phyloP scores from a whole-genome alignment of 2,329 filamentous ascomycete species.

The Verticillium albo-atrum region DNA sequence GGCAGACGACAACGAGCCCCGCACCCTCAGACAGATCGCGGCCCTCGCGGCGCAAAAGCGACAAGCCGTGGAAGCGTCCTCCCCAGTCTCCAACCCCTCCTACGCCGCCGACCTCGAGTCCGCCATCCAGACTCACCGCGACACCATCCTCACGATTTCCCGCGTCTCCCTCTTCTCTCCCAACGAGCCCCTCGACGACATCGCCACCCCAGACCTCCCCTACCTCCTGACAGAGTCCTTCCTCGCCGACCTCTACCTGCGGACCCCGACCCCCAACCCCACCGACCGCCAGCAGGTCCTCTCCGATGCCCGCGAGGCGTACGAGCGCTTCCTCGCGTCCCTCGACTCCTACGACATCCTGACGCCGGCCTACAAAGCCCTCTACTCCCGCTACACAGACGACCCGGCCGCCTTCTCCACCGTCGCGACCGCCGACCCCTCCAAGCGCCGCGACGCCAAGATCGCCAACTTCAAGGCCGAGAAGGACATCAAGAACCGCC shows the following conservation, averaged over 20 bases:
- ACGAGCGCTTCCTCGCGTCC: constrained; percentile 73
- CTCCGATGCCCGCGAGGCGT: constrained; percentile 59
- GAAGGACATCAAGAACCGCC: constrained; percentile 75
- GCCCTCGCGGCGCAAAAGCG: constrained; percentile 46
- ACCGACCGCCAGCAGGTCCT: constrained; percentile 60
- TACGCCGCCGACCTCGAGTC: constrained; percentile 65
- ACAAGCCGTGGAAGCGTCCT: constrained; percentile 60
- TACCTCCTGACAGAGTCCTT: constrained; percentile 77
- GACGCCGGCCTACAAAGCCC: constrained; percentile 55
- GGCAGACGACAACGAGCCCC: constrained; percentile 36
- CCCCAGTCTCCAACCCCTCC: constrained; percentile 31
- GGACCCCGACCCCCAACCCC: constrained; percentile 49
- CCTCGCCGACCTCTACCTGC: constrained; percentile 74
- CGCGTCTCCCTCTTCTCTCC: constrained; percentile 79
- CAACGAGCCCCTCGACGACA: constrained; percentile 85
- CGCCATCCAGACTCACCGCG: constrained; percentile 67
- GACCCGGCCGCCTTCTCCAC: constrained; percentile 69
- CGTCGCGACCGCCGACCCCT: constrained; percentile 48
- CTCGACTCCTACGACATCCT: constrained; percentile 78
- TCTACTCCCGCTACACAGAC: constrained; percentile 71
- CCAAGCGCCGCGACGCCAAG: constrained; percentile 73
- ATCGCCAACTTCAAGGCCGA: constrained; percentile 82
- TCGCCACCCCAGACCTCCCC: constrained; percentile 78
- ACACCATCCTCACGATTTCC: constrained; percentile 65
- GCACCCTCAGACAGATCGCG: constrained; percentile 46